Evolutionary conservation across 2,329 filamentous ascomycete genomes (phyloP), one percentile per base, ranked within the genome.

Genomic region (Talaromyces amestolkiae): DNA sequence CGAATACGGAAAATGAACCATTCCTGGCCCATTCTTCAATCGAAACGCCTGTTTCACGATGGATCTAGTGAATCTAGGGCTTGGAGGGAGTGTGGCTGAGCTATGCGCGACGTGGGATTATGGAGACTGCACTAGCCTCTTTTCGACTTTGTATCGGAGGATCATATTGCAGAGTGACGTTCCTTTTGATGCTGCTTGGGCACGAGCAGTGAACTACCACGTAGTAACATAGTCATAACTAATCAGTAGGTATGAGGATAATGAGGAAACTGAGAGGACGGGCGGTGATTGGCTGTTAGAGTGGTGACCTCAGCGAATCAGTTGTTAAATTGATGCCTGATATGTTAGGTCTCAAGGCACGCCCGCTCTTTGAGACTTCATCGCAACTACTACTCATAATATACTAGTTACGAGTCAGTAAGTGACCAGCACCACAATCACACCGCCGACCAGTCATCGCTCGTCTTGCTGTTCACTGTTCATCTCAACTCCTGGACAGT

Each of bases 21-120:
- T n/a, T n/a, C 7, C 27, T 6, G 49, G 27, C 1, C 24, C 49
- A 53, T 53, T 53, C 49, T 11, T 33, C 49, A 53, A 53, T 53
- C 49, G 49, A 53, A 53, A 53, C 49, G 15, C 49, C 49, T 33
- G 49, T 53, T 53, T 53, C 49, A 53, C 15, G 49, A 53, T 53
- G 49, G 49, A 33, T 17, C 27, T 53, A 33, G 49, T 31, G 49
- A 53, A 33, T 31, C 31, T 22, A 54, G 27, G 51, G 51, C 51
- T 54, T 54, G 51, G 27, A 54, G 3, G 31, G 51, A 54, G 51
- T 54, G 51, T 54, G 51, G 51, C 51, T 54, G 51, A 54, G 49
- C 49, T 33, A 24, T 31, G 49, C n/a, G 49, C 49, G 15, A 51
- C 47, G 47, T 53, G 49, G 7, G 24, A 51, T 49, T 53, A 33